These are phyloP conservation scores for Linum usitatissimum DNA, from an alignment of 345 rosid genomes.

Conservation along the genomic window DNA sequence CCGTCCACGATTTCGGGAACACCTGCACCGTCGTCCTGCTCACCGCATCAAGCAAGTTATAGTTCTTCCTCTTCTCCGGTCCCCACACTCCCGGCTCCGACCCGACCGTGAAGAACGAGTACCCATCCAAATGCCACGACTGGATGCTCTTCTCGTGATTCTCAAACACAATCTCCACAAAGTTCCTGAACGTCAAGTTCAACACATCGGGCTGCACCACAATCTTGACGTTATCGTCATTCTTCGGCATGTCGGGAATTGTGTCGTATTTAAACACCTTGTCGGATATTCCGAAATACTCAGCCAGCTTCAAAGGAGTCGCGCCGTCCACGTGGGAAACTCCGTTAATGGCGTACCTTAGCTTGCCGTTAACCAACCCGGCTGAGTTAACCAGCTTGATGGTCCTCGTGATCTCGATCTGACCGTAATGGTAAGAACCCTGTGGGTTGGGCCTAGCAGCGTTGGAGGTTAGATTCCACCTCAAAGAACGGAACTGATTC, in stretches of 20 bases:
- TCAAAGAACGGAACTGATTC: conserved; percentile 1
- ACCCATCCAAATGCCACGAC: neutral
- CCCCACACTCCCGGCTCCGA: neutral
- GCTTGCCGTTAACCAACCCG: neutral
- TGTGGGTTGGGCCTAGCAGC: conserved; percentile 6
- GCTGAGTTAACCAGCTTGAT: conserved; percentile 1
- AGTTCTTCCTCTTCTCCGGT: conserved; percentile 6
- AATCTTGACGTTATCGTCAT: neutral
- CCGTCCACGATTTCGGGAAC: conserved; percentile 1
- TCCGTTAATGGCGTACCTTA: neutral
- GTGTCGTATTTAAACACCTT: conserved; percentile 3
- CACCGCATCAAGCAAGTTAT: neutral
- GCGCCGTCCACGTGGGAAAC: conserved; percentile 2
- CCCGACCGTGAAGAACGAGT: neutral
- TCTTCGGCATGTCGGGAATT: neutral
- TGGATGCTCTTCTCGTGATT: conserved; percentile 6
- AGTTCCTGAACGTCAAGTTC: conserved; percentile 1
- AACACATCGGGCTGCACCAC: conserved; percentile 2
- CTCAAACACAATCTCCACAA: conserved; percentile 2
- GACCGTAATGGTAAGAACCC: conserved; percentile 2
- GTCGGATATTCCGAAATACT: neutral
- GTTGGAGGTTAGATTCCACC: conserved; percentile 3
- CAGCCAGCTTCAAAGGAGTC: conserved; percentile 2
- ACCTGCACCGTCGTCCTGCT: conserved; percentile 4
- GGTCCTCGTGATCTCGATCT: neutral